Evolutionary conservation across 2,329 filamentous ascomycete species (phyloP).

Genomic region (Endoconidiophora laricicola): DNA sequence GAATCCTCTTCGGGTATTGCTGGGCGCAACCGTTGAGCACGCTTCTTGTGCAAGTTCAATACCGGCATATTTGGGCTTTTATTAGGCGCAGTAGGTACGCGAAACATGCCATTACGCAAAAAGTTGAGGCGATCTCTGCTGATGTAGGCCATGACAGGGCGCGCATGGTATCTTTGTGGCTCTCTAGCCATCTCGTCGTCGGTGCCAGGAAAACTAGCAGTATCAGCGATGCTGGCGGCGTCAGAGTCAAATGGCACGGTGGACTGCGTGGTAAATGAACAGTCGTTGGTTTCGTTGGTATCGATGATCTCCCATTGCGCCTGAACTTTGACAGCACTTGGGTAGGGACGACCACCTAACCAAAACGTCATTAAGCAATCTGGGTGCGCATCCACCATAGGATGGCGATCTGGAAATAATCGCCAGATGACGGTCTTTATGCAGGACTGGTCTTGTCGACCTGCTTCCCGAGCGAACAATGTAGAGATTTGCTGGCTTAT

Average conservation of each 20-base stretch:
- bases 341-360: conserved; percentile 5
- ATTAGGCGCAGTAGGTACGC: conserved; percentile 26
- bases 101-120: conserved; percentile 33
- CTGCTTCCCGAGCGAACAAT: background rate
- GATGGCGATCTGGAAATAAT: conserved; percentile 5
- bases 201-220: background rate
- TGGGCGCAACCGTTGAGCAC: conserved; percentile 31
- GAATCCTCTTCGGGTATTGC: conserved; percentile 33
- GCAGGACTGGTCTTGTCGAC: background rate
- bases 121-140: conserved; percentile 12
- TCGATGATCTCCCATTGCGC: conserved; percentile 8
- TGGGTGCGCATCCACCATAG: background rate
- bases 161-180: conserved; percentile 24
- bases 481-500: background rate
- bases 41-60: conserved; percentile 28
- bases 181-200: conserved; percentile 13
- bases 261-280: conserved; percentile 9
- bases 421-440: conserved; percentile 1
- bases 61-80: conserved; percentile 31
- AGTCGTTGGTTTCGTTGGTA: background rate
- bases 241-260: conserved; percentile 10
- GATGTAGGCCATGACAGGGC: conserved; percentile 19
- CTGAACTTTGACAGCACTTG: conserved; percentile 6
- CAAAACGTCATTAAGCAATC: conserved; percentile 8
- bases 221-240: background rate